Conservation (phyloP, 1,284 basidiomycete genomes). For the Apiotrichum sp. region DNA sequence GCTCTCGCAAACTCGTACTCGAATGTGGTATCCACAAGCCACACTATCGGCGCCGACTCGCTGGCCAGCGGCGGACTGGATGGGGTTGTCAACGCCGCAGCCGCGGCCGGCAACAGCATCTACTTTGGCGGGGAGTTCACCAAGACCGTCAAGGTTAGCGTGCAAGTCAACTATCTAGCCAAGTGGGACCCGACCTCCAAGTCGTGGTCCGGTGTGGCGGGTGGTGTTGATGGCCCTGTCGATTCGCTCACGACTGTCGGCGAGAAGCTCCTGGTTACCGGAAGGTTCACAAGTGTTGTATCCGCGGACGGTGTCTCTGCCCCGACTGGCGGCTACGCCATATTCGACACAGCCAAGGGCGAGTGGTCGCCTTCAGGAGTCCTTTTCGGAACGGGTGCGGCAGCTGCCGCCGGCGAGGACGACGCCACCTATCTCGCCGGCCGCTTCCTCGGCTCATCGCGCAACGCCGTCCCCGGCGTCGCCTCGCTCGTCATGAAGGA, state of each 20-base stretch:
- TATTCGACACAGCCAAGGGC: constrained; percentile 62
- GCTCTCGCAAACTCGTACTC: constrained; percentile 54
- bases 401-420: constrained; percentile 57
- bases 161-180: constrained; percentile 61
- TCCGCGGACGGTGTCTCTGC: constrained; percentile 46
- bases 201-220: constrained; percentile 64
- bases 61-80: constrained; percentile 64
- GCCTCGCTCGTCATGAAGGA: constrained; percentile 43
- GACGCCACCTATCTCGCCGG: constrained; percentile 46
- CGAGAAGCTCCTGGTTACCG: constrained; percentile 59
- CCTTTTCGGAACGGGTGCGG: constrained; percentile 63
- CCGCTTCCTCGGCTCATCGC: constrained; percentile 44
- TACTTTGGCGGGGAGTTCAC: constrained; percentile 83
- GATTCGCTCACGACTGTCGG: constrained; percentile 48
- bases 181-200: constrained; percentile 65
- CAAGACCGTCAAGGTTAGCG: constrained; percentile 57
- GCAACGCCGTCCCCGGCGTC: constrained; percentile 46
- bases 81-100: constrained; percentile 64
- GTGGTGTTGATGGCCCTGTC: constrained; percentile 73
- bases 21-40: constrained; percentile 65
- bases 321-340: constrained; percentile 63
- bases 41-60: constrained; percentile 35
- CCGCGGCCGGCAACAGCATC: constrained; percentile 57
- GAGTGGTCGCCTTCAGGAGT: constrained; percentile 69
- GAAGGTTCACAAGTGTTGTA: constrained; percentile 63